These are phyloP conservation scores for Quercus tomentella DNA, from an alignment of 331 rosid species.

Conservation along the genomic window DNA sequence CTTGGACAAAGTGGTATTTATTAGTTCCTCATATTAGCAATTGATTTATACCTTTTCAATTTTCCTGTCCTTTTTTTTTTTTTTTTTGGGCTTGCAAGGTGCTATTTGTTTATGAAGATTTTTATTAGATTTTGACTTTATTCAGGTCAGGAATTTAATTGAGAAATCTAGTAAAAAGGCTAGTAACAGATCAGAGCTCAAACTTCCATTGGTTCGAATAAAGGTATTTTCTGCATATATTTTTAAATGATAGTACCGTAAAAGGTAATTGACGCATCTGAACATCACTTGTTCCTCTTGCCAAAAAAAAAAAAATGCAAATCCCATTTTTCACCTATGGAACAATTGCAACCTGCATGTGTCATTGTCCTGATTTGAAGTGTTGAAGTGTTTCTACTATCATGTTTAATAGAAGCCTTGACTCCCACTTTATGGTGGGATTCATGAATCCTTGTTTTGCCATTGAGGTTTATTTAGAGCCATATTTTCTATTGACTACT, in stretches of 20 bases:
- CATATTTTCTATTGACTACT: not conserved
- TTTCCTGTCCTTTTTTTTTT: not conserved
- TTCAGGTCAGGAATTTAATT: constrained; percentile 67
- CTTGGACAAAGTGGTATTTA: constrained; percentile 73
- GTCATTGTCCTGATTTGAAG: not conserved
- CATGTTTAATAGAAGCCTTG: not conserved
- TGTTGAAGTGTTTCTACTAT: not conserved
- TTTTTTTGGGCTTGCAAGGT: not conserved
- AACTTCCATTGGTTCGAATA: constrained; percentile 89
- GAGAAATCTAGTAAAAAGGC: constrained; percentile 64
- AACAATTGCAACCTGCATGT: not conserved
- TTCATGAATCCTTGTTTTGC: not conserved
- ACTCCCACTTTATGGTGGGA: not conserved
- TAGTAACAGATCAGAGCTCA: constrained; percentile 53
- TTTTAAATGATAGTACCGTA: not conserved
- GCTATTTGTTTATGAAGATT: constrained; percentile 5
- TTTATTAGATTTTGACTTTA: constrained; percentile 11
- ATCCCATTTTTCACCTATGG: not conserved
- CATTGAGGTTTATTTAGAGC: not conserved
- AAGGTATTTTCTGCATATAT: constrained; percentile 53
- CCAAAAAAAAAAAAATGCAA: not conserved
- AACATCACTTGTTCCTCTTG: not conserved
- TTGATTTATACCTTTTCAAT: not conserved
- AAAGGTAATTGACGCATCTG: not conserved
- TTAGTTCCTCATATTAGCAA: not conserved